These are phyloP conservation scores for Sordaria brevicollis DNA, from an alignment of 495 filamentous ascomycete genomes.

Conservation along the genomic window DNA sequence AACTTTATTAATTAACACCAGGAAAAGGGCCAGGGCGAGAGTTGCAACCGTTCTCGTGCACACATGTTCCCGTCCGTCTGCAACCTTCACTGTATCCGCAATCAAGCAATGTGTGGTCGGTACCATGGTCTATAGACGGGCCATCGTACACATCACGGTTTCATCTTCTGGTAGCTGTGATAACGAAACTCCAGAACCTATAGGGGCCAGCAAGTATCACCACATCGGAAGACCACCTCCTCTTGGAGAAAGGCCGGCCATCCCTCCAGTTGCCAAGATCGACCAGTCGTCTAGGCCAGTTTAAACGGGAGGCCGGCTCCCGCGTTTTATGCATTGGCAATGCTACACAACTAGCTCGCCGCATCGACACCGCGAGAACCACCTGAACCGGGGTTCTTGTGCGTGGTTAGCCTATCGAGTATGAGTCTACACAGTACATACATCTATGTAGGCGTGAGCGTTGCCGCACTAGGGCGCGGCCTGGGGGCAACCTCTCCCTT, in stretches of 20 bases:
- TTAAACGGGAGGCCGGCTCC: slow-evolving; percentile 25
- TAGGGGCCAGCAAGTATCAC: slow-evolving; percentile 4
- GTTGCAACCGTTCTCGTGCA: neutral
- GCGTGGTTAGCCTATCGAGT: neutral
- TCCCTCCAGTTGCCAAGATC: slow-evolving; percentile 12
- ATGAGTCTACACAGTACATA: neutral
- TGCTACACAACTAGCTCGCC: slow-evolving; percentile 1
- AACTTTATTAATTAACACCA: neutral
- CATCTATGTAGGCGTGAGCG: neutral
- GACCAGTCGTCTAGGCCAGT: slow-evolving; percentile 6
- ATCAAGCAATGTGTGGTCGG: neutral
- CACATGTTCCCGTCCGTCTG: neutral
- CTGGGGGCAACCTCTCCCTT: neutral
- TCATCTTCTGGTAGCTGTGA: neutral
- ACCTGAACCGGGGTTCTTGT: slow-evolving; percentile 8
- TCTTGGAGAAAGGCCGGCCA: slow-evolving; percentile 7
- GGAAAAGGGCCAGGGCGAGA: neutral
- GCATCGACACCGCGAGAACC: neutral
- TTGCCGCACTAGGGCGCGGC: neutral
- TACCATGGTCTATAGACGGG: neutral
- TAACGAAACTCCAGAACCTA: neutral
- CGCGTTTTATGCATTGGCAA: slow-evolving; percentile 12
- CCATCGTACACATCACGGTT: neutral
- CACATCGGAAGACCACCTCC: slow-evolving; percentile 11
- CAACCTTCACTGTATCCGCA: neutral